Base-by-base conservation (phyloP, 2,329 filamentous ascomycete genomes). In the Nemania sp. region DNA sequence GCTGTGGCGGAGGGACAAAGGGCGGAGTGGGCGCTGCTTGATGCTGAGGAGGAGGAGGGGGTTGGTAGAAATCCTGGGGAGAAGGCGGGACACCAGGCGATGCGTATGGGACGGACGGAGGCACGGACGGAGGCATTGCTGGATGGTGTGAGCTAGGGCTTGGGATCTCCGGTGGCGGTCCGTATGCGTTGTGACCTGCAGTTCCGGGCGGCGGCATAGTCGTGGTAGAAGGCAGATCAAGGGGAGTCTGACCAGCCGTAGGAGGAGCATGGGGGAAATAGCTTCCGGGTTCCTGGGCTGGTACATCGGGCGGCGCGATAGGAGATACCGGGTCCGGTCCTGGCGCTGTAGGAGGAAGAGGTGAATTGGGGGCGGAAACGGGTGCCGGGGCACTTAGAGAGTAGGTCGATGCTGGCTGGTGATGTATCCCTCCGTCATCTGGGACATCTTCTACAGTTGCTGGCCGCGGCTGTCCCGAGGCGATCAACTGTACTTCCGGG, bases 401-500 rank as follows among this genome's bases (percentile, higher is more conserved):
- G 30, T 71, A 66, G 47, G 57, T 30, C 31, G 60, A 42, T 52
- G 57, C 20, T 7, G 53, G 46, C n/a, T 43, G 49, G 8, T 61
- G 64, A 44, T 26, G 56, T 12, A 49, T 70, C 24, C 64, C 67
- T 2, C 73, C 75, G 2, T 71, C 70, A 42, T 83, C 80, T 0
- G 78, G 73, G 0, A 70, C 76, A 43, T 85, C 81, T 53, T 87
- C 83, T 28, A 80, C 74, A 5, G 76, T 77, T 12, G 73, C 77
- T 0, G 74, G 71, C 11, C 70, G 72, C 1, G 74, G 70, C 20
- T 63, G 39, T 57, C 65, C 0, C 67, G 69, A 56, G 28, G 71
- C 76, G 45, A 85, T 73, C 36, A 76, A 72, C 64, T 82, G 80
- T 1, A 88, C 82, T 45, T 89, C 86, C 2, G 84, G 81, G 57